Percentiles rank a stretch among this genome's conserved stretches.
phyloP scores from a whole-genome alignment of 768 basidiomycete species.

The Tephrocybe sp. region DNA sequence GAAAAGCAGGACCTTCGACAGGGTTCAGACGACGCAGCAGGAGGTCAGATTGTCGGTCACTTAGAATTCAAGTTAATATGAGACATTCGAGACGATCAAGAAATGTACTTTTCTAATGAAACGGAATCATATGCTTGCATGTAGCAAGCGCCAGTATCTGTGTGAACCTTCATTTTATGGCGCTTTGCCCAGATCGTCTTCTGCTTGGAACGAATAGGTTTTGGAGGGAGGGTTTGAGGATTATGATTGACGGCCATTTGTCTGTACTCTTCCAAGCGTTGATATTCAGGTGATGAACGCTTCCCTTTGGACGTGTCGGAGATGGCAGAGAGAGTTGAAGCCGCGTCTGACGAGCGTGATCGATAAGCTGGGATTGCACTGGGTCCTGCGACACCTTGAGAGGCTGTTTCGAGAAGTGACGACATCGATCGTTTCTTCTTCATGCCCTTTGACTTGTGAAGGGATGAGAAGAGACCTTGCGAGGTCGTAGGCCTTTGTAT shows the following conservation, averaged over 20 bases:
- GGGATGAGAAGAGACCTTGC: conserved; percentile 18
- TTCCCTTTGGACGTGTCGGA: conserved; percentile 8
- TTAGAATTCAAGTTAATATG: conserved; percentile 24
- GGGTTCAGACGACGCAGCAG: conserved; percentile 57
- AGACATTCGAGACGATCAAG: conserved; percentile 8
- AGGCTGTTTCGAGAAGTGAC: conserved; percentile 27
- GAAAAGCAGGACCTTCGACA: conserved; percentile 60
- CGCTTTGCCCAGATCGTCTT: conserved; percentile 41
- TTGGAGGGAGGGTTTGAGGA: background rate
- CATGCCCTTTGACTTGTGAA: conserved; percentile 20
- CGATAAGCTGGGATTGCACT: conserved; percentile 8
- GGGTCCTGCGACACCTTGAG: conserved; percentile 9
- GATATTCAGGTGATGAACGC: conserved; percentile 2
- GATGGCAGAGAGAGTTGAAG: conserved; percentile 1
- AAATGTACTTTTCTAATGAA: conserved; percentile 56
- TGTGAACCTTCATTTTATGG: conserved; percentile 52
- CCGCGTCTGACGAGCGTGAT: conserved; percentile 14
- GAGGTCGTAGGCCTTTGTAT: conserved; percentile 13
- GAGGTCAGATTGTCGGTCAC: conserved; percentile 59
- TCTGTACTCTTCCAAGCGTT: conserved; percentile 20
- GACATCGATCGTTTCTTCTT: conserved; percentile 40
- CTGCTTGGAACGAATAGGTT: conserved; percentile 2
- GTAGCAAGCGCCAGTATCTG: conserved; percentile 54
- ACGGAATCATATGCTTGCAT: conserved; percentile 67
- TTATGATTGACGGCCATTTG: conserved; percentile 16